phyloP scores from a whole-genome alignment of 441 rosid species.

The Biscutella auriculata region DNA sequence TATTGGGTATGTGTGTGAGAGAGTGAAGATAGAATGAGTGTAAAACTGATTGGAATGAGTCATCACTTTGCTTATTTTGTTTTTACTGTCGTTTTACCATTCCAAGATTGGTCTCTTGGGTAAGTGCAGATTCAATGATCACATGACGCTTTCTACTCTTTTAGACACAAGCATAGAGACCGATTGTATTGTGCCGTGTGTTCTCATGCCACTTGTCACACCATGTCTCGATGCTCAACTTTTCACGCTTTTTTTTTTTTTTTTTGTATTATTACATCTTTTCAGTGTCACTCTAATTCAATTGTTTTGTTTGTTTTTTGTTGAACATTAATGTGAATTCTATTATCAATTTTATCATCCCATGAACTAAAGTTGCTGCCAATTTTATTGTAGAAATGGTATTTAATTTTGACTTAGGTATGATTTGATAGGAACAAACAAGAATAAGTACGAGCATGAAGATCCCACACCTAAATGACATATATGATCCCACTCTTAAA shows the following conservation, averaged over 20 bases:
- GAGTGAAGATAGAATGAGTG: not conserved
- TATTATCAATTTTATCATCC: not conserved
- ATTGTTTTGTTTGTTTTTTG: not conserved
- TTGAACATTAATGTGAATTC: not conserved
- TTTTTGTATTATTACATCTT: too few species aligned
- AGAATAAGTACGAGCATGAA: too few species aligned
- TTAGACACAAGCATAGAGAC: not conserved
- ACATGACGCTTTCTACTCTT: slow-evolving; percentile 18
- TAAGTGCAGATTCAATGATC: slow-evolving; percentile 5
- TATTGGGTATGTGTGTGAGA: not conserved
- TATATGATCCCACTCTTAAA: too few species aligned
- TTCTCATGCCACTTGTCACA: slow-evolving; percentile 15
- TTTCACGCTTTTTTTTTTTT: not conserved
- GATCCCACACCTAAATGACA: too few species aligned
- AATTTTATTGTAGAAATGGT: too few species aligned
- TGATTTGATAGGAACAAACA: too few species aligned
- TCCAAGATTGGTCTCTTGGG: slow-evolving; percentile 13
- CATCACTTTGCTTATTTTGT: slow-evolving; percentile 12
- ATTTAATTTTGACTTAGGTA: too few species aligned
- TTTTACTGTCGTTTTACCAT: slow-evolving; percentile 22
- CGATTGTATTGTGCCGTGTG: slow-evolving; percentile 1
- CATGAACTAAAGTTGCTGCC: not conserved
- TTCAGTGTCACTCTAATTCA: not conserved
- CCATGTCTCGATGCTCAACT: not conserved
- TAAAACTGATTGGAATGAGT: not conserved